Percentiles rank a stretch among this genome's conserved stretches.
Evolutionary conservation across 208 protist genomes (phyloP).

Genomic region (Crithidia mellificae): DNA sequence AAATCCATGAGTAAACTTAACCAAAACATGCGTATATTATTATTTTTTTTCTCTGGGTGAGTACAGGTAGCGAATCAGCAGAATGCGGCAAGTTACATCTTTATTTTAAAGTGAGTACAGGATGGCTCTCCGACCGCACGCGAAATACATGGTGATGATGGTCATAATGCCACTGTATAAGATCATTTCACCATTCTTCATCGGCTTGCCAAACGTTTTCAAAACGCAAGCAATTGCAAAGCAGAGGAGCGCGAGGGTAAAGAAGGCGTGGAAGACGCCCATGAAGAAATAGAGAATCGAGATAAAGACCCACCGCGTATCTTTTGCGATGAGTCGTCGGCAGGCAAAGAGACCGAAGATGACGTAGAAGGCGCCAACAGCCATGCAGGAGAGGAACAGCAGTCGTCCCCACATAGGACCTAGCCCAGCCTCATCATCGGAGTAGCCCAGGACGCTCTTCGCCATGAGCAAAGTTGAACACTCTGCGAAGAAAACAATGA

Average conservation of each 20-base stretch:
- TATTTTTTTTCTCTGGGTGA: too few species aligned
- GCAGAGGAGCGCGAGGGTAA: constrained; percentile 60
- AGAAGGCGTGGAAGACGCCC: constrained; percentile 70
- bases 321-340: constrained; percentile 55
- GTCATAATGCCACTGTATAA: constrained; percentile 67
- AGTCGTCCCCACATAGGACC: constrained; percentile 53
- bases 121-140: constrained; percentile 65
- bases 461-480: constrained; percentile 23
- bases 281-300: constrained; percentile 58
- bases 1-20: too few species aligned
- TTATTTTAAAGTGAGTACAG: constrained; percentile 74
- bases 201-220: constrained; percentile 50
- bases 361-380: constrained; percentile 59
- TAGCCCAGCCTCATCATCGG: constrained; percentile 17
- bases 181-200: constrained; percentile 48
- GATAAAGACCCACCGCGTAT: constrained; percentile 60
- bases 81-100: too few species aligned
- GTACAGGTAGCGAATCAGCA: too few species aligned
- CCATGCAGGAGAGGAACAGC: constrained; percentile 59
- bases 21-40: too few species aligned
- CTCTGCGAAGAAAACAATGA: too few species aligned
- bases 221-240: constrained; percentile 70
- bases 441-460: constrained; percentile 31
- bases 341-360: constrained; percentile 63
- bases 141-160: constrained; percentile 71